Conservation (phyloP, 1,284 basidiomycete genomes). For the Rhodotorula sp. region DNA sequence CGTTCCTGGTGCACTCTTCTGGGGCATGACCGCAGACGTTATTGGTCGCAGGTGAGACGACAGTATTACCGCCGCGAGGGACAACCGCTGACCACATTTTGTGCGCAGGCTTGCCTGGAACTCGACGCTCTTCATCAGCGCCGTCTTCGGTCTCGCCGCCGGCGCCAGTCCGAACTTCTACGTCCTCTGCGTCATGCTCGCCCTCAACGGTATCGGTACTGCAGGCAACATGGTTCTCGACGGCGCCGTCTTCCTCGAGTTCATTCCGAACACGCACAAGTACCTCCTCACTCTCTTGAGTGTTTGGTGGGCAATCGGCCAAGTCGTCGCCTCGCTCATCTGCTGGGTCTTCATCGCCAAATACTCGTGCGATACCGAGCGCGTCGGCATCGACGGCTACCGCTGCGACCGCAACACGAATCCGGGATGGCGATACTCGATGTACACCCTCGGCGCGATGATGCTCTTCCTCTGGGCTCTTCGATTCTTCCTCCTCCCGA, state of each 20-base stretch:
- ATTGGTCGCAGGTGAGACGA: not conserved
- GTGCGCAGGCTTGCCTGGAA: not conserved
- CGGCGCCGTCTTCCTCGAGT: conserved; percentile 8
- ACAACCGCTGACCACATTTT: not conserved
- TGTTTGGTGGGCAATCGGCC: conserved; percentile 1
- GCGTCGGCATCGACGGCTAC: conserved; percentile 4
- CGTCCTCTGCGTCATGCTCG: conserved; percentile 6
- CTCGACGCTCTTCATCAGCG: conserved; percentile 4
- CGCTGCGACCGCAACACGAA: not conserved
- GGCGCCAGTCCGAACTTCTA: conserved; percentile 5
- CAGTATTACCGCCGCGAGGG: not conserved
- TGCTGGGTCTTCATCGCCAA: conserved; percentile 7
- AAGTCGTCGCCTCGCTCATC: conserved; percentile 7
- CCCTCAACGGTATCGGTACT: not conserved
- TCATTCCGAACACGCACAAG: conserved; percentile 6
- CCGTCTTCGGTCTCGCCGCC: conserved; percentile 4
- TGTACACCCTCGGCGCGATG: conserved; percentile 5
- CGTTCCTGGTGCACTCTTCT: not conserved
- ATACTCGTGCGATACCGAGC: conserved; percentile 2
- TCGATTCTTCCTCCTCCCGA: conserved; percentile 2
- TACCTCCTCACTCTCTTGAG: conserved; percentile 1
- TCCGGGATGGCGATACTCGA: not conserved
- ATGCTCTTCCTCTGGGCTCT: conserved; percentile 7
- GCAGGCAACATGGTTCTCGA: conserved; percentile 2
- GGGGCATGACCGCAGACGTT: conserved; percentile 1